Conservation (phyloP, 2,329 filamentous ascomycete species). For the Thielaviopsis musarum region DNA sequence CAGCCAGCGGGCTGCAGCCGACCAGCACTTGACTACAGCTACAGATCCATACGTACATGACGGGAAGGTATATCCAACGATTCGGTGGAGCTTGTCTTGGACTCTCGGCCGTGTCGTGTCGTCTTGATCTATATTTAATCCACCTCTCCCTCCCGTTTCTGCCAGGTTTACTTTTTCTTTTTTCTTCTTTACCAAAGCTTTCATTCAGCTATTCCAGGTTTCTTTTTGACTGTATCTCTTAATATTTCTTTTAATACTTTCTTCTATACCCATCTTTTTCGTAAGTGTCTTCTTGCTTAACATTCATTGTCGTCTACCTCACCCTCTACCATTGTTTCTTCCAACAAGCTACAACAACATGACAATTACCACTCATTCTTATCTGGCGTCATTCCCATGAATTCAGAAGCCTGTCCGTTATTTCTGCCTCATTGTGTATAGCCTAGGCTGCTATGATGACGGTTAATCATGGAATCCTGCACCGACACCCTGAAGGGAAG, state of each 20-base stretch:
- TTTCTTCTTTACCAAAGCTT: neutral
- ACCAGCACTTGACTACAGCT: neutral
- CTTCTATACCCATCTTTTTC: neutral
- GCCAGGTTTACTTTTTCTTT: neutral
- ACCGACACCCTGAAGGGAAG: too few relatives aligned
- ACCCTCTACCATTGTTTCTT: neutral
- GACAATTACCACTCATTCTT: too few relatives aligned
- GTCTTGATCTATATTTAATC: neutral
- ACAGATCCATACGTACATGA: neutral
- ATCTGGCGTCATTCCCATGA: too few relatives aligned
- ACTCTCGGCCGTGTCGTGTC: neutral
- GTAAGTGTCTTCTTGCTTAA: too few relatives aligned
- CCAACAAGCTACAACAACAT: too few relatives aligned
- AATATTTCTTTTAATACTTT: slow-evolving; percentile 2
- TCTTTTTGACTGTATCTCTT: slow-evolving; percentile 3
- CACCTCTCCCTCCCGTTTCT: neutral
- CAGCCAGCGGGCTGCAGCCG: neutral
- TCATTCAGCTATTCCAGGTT: neutral
- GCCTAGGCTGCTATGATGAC: too few relatives aligned
- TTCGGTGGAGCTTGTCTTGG: neutral
- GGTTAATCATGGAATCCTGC: too few relatives aligned
- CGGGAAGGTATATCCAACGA: neutral
- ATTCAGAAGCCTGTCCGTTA: too few relatives aligned
- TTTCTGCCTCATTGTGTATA: too few relatives aligned
- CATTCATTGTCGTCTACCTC: neutral